These are phyloP conservation scores for Athelia psychrophila DNA, from an alignment of 1,284 basidiomycete species.

Conservation along the genomic window DNA sequence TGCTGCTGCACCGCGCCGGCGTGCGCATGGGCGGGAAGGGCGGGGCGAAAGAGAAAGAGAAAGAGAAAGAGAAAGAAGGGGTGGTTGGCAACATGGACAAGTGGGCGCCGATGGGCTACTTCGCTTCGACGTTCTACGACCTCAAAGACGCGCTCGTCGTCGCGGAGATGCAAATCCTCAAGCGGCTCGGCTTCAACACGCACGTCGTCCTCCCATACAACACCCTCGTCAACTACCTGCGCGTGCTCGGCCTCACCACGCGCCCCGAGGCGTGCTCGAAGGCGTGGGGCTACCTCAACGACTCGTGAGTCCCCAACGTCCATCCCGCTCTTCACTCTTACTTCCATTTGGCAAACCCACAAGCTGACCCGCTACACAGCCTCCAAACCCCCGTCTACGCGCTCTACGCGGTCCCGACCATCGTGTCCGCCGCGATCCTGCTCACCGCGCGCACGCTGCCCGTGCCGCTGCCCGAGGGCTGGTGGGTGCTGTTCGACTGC, in stretches of 20 bases:
- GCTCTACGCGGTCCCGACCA: conserved; percentile 82
- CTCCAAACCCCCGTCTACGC: conserved; percentile 91
- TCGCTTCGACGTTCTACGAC: conserved; percentile 81
- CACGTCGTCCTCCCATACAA: conserved; percentile 91
- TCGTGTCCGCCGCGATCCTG: conserved; percentile 84
- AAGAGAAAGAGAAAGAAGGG: conserved; percentile 16
- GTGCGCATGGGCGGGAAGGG: conserved; percentile 31
- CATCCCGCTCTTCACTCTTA: too few relatives aligned
- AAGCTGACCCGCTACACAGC: conserved; percentile 41
- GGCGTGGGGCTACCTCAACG: conserved; percentile 91
- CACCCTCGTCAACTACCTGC: conserved; percentile 93
- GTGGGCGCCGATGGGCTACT: conserved; percentile 85
- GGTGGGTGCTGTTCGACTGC: conserved; percentile 90
- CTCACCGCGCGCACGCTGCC: conserved; percentile 76
- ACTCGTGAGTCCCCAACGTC: conserved; percentile 67
- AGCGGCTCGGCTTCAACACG: conserved; percentile 88
- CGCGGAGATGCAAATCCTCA: conserved; percentile 97
- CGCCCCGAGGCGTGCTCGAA: conserved; percentile 69
- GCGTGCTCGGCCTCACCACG: conserved; percentile 80
- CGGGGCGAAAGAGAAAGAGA: background rate
- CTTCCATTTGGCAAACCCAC: conserved; percentile 7
- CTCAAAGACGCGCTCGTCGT: conserved; percentile 89
- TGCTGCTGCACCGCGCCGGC: conserved; percentile 66
- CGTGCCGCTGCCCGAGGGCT: conserved; percentile 59
- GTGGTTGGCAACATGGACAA: conserved; percentile 34